Percentiles rank a stretch among this genome's conserved stretches.
These are phyloP conservation scores for Myxozyma lipomycoides DNA, from an alignment of 805 yeast species.

Conservation along the genomic window DNA sequence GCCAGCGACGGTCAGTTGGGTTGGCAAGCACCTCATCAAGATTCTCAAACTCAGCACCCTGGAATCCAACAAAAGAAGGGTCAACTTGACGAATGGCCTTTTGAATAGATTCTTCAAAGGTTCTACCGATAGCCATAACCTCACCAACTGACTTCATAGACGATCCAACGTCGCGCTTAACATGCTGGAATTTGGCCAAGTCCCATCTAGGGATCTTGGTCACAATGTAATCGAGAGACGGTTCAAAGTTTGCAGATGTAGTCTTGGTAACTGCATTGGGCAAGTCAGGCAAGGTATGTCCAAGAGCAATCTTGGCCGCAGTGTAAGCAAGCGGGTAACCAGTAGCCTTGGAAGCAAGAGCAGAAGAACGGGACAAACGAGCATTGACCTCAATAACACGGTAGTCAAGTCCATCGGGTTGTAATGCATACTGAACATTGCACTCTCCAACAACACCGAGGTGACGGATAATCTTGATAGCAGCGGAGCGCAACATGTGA, in stretches of 20 bases:
- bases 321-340: slow-evolving; percentile 98
- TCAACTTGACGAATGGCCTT: slow-evolving; percentile 96
- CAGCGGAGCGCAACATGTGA: slow-evolving; percentile 96
- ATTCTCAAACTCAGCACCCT: slow-evolving; percentile 70
- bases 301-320: slow-evolving; percentile 94
- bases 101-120: slow-evolving; percentile 91
- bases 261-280: slow-evolving; percentile 96
- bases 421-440: slow-evolving; percentile 94
- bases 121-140: slow-evolving; percentile 98
- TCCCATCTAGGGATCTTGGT: slow-evolving; percentile 99
- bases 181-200: slow-evolving; percentile 90
- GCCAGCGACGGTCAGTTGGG: slow-evolving; percentile 95
- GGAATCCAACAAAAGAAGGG: slow-evolving; percentile 86
- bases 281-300: slow-evolving; percentile 89
- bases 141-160: slow-evolving; percentile 99
- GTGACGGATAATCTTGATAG: slow-evolving; percentile 94
- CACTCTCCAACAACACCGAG: slow-evolving; percentile 99
- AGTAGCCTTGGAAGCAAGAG: slow-evolving; percentile 96
- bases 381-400: slow-evolving; percentile 98
- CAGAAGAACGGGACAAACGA: slow-evolving; percentile 93
- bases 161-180: slow-evolving; percentile 87
- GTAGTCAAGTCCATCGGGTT: slow-evolving; percentile 92
- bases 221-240: slow-evolving; percentile 92
- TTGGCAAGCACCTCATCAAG: slow-evolving; percentile 72
- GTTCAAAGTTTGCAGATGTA: slow-evolving; percentile 95